Conservation (phyloP, 306 rosid genomes). For the Nissolia schottii region DNA sequence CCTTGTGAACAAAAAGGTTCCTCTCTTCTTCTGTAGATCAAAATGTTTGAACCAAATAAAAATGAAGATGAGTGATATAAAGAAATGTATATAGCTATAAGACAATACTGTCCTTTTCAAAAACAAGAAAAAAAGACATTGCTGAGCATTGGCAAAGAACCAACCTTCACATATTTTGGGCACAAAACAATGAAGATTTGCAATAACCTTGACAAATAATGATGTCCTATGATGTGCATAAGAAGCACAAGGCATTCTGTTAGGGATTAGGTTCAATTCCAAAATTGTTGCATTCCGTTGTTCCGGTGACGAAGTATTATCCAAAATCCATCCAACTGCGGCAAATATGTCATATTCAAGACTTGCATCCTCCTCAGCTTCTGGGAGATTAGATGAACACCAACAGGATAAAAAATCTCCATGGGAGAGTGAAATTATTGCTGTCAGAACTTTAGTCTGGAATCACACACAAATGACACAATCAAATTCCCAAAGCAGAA, state of each 20-base stretch:
- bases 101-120: not conserved
- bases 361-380: constrained; percentile 59
- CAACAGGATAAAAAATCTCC: constrained; percentile 67
- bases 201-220: constrained; percentile 86
- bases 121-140: too few relatives aligned
- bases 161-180: constrained; percentile 92
- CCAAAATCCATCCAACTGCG: constrained; percentile 72
- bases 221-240: constrained; percentile 91
- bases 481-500: constrained; percentile 25
- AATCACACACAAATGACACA: constrained; percentile 42
- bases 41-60: not conserved
- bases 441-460: constrained; percentile 88
- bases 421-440: constrained; percentile 72
- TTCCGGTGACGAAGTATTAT: constrained; percentile 38
- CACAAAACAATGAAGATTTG: constrained; percentile 96
- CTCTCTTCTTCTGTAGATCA: constrained; percentile 82
- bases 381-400: constrained; percentile 69
- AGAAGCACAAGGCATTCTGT: constrained; percentile 59
- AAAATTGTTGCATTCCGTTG: constrained; percentile 32
- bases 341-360: constrained; percentile 67
- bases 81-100: not conserved
- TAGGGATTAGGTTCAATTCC: constrained; percentile 50
- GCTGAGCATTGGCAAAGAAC: constrained; percentile 29
- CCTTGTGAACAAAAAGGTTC: constrained; percentile 57
- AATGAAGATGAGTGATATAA: constrained; percentile 16